These are phyloP conservation scores for Backusella sp. DNA, from an alignment of 192 early-diverging fungal species.

Conservation along the genomic window DNA sequence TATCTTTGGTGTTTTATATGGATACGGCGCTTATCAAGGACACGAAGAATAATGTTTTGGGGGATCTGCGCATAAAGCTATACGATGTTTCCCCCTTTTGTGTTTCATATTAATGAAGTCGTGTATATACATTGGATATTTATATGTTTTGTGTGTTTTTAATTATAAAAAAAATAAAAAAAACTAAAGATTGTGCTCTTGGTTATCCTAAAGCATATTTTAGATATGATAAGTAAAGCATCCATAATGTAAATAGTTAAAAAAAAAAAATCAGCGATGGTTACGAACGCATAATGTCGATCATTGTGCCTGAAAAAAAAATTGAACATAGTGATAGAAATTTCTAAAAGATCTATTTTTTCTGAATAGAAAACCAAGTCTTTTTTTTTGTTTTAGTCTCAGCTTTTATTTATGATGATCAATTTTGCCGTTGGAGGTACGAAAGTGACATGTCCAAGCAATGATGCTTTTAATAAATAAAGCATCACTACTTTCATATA, in stretches of 20 bases:
- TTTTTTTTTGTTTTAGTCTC: not conserved
- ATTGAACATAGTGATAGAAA: not conserved
- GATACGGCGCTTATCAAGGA: conserved; percentile 17
- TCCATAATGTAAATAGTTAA: not conserved
- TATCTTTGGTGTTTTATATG: conserved; percentile 61
- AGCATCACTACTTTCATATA: not conserved
- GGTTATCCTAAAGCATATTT: not conserved
- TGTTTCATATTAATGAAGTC: conserved; percentile 1
- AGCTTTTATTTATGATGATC: not conserved
- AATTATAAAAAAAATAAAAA: not conserved
- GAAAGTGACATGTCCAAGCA: not conserved
- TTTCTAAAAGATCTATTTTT: not conserved
- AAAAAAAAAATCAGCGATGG: not conserved
- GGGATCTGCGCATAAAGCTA: not conserved
- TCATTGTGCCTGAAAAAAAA: not conserved
- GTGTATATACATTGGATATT: not conserved
- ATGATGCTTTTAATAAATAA: not conserved
- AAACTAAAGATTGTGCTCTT: not conserved
- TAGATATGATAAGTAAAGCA: not conserved
- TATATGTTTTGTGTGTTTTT: not conserved
- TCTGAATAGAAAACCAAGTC: not conserved
- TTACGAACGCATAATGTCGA: not conserved
- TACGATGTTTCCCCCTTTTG: not conserved
- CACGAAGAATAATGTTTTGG: not conserved
- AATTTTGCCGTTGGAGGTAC: not conserved